These are phyloP conservation scores for Madurella fahalii DNA, from an alignment of 2,329 filamentous ascomycete genomes.

Conservation along the genomic window DNA sequence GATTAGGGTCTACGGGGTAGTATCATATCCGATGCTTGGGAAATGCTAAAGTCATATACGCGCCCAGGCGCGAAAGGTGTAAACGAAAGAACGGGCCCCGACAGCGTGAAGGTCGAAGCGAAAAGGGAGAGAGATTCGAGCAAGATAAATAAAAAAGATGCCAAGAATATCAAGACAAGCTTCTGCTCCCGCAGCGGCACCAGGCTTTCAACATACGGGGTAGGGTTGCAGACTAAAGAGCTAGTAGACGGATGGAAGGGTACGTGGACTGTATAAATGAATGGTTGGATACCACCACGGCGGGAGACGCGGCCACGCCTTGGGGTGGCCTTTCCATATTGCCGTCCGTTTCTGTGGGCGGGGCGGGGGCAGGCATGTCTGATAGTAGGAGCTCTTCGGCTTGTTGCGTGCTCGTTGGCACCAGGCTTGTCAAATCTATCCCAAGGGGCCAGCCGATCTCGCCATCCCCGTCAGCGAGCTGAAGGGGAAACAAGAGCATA, in stretches of 20 bases:
- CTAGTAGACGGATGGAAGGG: conserved; percentile 15
- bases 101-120: not conserved
- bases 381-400: not conserved
- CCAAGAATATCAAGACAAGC: conserved; percentile 11
- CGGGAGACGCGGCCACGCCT: conserved; percentile 12
- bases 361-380: conserved; percentile 1
- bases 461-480: not conserved
- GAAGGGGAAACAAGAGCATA: not conserved
- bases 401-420: not conserved
- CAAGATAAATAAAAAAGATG: conserved; percentile 10
- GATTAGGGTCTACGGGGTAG: not conserved
- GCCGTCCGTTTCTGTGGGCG: conserved; percentile 11
- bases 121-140: conserved; percentile 1
- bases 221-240: conserved; percentile 21
- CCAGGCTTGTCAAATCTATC: not conserved
- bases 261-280: conserved; percentile 23
- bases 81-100: conserved; percentile 2
- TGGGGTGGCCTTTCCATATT: conserved; percentile 16
- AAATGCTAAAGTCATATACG: not conserved
- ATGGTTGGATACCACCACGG: conserved; percentile 20
- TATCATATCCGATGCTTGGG: conserved; percentile 5
- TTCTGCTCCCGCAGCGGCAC: conserved; percentile 6
- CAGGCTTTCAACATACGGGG: conserved; percentile 15
- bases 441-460: too few relatives aligned
- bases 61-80: not conserved